Percentiles rank a stretch among this genome's conserved stretches.
Evolutionary conservation across 2,329 filamentous ascomycete genomes (phyloP).

Genomic region (Cladophialophora psammophila): DNA sequence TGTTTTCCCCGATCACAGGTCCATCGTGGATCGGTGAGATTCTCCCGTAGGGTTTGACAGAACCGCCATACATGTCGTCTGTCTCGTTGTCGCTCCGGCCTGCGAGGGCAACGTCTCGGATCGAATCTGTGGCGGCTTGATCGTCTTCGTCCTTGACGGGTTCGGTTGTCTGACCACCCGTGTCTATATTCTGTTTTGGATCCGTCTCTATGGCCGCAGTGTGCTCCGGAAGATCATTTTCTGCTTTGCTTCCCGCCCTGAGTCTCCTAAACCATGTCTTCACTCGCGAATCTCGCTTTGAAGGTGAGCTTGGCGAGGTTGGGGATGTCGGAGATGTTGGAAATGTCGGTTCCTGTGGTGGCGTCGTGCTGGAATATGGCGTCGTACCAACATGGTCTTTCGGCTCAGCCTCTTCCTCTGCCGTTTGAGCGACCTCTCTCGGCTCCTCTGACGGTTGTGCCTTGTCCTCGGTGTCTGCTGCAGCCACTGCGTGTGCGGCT

Average conservation of each 20-base stretch:
- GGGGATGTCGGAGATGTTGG: slow-evolving; percentile 21
- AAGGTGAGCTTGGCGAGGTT: slow-evolving; percentile 32
- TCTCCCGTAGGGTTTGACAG: slow-evolving; percentile 23
- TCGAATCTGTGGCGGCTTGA: slow-evolving; percentile 33
- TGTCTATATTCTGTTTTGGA: not conserved
- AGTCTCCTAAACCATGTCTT: slow-evolving; percentile 39
- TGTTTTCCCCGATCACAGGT: not conserved
- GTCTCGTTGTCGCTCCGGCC: slow-evolving; percentile 37
- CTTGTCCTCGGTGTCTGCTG: slow-evolving; percentile 16
- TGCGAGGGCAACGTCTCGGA: slow-evolving; percentile 41
- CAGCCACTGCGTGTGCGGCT: slow-evolving; percentile 27
- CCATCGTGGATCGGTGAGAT: slow-evolving; percentile 31
- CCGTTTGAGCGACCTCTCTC: not conserved
- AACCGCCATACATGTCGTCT: slow-evolving; percentile 40
- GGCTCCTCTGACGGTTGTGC: slow-evolving; percentile 3
- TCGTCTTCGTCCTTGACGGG: slow-evolving; percentile 28
- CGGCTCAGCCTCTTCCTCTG: slow-evolving; percentile 16
- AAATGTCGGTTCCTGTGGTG: slow-evolving; percentile 22
- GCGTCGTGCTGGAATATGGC: slow-evolving; percentile 13
- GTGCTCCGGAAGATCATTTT: slow-evolving; percentile 29
- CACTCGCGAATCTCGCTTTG: slow-evolving; percentile 37
- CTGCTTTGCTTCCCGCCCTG: slow-evolving; percentile 32
- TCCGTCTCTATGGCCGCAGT: slow-evolving; percentile 11
- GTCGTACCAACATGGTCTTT: slow-evolving; percentile 16
- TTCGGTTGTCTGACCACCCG: slow-evolving; percentile 5